Base-by-base conservation (phyloP, 495 filamentous ascomycete species). In the Aspergillus campestris region DNA sequence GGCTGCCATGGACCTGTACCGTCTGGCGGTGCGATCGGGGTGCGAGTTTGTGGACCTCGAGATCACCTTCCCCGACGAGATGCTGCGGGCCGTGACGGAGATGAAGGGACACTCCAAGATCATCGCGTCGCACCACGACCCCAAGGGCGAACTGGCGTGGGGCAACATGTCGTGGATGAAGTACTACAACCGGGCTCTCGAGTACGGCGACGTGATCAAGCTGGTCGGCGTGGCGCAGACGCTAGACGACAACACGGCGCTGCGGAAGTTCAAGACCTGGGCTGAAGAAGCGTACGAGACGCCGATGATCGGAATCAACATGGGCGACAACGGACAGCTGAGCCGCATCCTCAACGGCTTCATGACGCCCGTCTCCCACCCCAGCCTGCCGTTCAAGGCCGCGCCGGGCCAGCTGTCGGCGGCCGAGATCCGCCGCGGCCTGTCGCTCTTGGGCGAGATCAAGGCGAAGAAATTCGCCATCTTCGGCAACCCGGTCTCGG, bases 71-170 rank as follows among this genome's bases (percentile, higher is more conserved):
- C 85, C 91, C 0, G 80, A 87, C 27, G 62, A 80, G 15, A 58
- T 95, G 44, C 72, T 92, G 13, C 69, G 80, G 18, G 69, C 75
- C 28, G 75, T 95, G 13, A 74, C 79, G 1, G 74, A 78, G 32
- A 71, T 75, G 24, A 89, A 86, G 61, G 83, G 84, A 8, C 73
- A 76, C 50, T 82, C 83, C 8, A 83, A 80, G 51, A 86, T 99
- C 58, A 92, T 99, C 48, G 89, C 92, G 11, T 96, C 91, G 0
- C 91, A 97, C 64, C 91, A 97, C 58, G 92, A 97, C 60, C 85
- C 90, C 8, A 62, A 79, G 47, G 83, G 81, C 13, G 72, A 76
- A 40, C 72, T 96, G 5, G 88, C 83, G 1, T 99, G 92, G 92
- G 78, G 69, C 52, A 89, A 91, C 56, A 86, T 83, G 43, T 88